Evolutionary conservation across 768 basidiomycete genomes (phyloP).

Genomic region (Stropharia rugosoannulata): DNA sequence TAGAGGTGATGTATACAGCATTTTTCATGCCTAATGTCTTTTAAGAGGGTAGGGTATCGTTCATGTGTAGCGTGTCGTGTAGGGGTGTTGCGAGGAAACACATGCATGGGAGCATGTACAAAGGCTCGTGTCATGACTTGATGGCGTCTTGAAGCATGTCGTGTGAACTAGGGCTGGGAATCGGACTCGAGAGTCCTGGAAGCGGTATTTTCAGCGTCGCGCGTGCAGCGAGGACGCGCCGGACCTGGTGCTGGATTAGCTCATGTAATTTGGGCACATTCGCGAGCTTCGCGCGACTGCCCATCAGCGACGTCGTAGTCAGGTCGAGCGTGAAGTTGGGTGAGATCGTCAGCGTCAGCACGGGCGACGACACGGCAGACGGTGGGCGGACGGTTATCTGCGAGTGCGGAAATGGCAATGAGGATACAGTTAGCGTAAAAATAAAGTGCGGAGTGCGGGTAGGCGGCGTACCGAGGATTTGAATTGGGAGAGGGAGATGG

Average conservation of each 20-base stretch:
- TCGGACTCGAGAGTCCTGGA: conserved; percentile 51
- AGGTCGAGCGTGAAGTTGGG: conserved; percentile 87
- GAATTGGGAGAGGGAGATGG: conserved; percentile 75
- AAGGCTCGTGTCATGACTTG: too few relatives aligned
- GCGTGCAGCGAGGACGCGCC: conserved; percentile 56
- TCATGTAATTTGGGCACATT: conserved; percentile 98
- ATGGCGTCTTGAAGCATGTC: too few relatives aligned
- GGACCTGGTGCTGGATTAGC: conserved; percentile 83
- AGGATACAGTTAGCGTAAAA: too few relatives aligned
- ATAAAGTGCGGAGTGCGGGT: too few relatives aligned
- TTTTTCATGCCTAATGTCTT: conserved; percentile 2
- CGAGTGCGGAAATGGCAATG: neutral
- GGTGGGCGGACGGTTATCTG: conserved; percentile 71
- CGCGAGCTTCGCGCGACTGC: conserved; percentile 94
- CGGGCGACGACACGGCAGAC: conserved; percentile 50
- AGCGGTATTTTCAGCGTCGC: conserved; percentile 69
- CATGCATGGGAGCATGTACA: too few relatives aligned
- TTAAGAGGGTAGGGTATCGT: conserved; percentile 4
- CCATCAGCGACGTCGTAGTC: conserved; percentile 88
- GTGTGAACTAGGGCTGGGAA: too few relatives aligned
- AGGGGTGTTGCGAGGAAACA: neutral
- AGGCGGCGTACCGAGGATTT: conserved; percentile 54
- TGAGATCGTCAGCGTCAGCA: conserved; percentile 70
- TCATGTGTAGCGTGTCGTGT: neutral
- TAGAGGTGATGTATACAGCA: conserved; percentile 1